Evolutionary conservation across 352 stramenopile genomes (phyloP).

Genomic region (Phytophthora sansomeana): DNA sequence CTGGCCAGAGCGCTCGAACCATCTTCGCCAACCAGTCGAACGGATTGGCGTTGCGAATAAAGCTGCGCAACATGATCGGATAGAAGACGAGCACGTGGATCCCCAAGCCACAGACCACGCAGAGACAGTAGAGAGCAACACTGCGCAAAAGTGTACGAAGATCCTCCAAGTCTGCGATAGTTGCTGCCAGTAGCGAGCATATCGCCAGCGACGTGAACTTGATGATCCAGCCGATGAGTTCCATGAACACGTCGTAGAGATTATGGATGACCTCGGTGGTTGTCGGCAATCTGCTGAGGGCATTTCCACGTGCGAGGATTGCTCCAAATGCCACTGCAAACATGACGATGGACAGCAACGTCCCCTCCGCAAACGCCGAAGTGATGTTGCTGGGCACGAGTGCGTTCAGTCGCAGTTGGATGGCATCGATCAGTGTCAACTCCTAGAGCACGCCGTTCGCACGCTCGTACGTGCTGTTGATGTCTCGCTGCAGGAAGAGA

Average conservation of each 20-base stretch:
- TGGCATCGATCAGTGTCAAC: conserved; percentile 32
- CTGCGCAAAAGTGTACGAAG: conserved; percentile 40
- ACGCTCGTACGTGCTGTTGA: conserved; percentile 41
- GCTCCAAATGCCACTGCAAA: conserved; percentile 57
- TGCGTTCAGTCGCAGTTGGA: conserved; percentile 42
- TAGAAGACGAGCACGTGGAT: conserved; percentile 56
- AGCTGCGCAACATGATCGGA: conserved; percentile 41
- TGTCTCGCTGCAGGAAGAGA: conserved; percentile 42
- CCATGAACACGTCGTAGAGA: conserved; percentile 53
- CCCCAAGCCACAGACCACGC: conserved; percentile 49
- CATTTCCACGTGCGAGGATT: conserved; percentile 29
- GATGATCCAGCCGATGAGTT: conserved; percentile 53
- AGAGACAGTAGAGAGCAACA: conserved; percentile 54
- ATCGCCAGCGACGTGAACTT: conserved; percentile 62
- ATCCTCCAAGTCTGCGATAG: conserved; percentile 51
- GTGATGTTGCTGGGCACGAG: conserved; percentile 59
- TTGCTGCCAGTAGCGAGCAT: conserved; percentile 66
- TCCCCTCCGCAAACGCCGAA: conserved; percentile 39
- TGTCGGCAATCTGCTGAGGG: conserved; percentile 14
- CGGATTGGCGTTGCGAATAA: conserved; percentile 54
- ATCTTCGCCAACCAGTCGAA: conserved; percentile 61
- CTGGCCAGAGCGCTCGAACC: conserved; percentile 63
- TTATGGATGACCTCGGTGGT: conserved; percentile 46
- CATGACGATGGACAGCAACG: conserved; percentile 56
- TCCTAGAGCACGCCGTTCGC: conserved; percentile 10